Percentiles rank a stretch among this genome's conserved stretches.
Conservation (phyloP, 352 stramenopile genomes). For the Phytopythium litorale region DNA sequence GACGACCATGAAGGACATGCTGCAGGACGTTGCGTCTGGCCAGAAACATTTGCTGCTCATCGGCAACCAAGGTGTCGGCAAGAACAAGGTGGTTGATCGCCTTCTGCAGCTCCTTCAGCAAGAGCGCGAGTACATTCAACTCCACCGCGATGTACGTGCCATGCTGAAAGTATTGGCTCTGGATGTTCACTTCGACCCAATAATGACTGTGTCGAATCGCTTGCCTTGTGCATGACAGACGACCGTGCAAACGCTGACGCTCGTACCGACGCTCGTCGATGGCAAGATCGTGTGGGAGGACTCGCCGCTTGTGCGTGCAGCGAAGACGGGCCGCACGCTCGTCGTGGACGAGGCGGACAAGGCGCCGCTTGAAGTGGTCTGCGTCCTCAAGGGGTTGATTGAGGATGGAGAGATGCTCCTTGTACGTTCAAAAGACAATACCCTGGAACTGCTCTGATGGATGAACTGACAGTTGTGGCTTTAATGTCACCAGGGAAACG, state of each 20-base stretch:
- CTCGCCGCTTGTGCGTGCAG: constrained; percentile 93
- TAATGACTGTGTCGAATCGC: background rate
- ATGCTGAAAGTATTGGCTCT: background rate
- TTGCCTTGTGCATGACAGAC: constrained; percentile 43
- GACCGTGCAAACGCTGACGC: constrained; percentile 92
- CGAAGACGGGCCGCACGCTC: constrained; percentile 87
- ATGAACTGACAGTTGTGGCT: background rate
- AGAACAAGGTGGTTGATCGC: constrained; percentile 94
- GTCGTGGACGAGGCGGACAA: constrained; percentile 97
- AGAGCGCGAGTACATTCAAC: constrained; percentile 96
- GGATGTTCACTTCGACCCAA: background rate
- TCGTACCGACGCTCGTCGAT: constrained; percentile 84
- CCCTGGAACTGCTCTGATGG: background rate
- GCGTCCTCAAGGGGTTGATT: constrained; percentile 94
- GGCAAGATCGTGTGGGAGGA: constrained; percentile 92
- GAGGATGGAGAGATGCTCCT: constrained; percentile 96
- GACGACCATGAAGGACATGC: constrained; percentile 81
- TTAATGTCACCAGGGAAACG: constrained; percentile 58
- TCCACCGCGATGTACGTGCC: constrained; percentile 90
- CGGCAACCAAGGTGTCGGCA: constrained; percentile 94
- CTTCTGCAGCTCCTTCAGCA: constrained; percentile 88
- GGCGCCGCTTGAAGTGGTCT: constrained; percentile 93
- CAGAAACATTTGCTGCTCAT: constrained; percentile 92
- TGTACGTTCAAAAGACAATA: constrained; percentile 16
- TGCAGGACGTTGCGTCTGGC: constrained; percentile 78